Evolutionary conservation across 1,284 basidiomycete species (phyloP).

Genomic region (Microbotryum scabiosae): DNA sequence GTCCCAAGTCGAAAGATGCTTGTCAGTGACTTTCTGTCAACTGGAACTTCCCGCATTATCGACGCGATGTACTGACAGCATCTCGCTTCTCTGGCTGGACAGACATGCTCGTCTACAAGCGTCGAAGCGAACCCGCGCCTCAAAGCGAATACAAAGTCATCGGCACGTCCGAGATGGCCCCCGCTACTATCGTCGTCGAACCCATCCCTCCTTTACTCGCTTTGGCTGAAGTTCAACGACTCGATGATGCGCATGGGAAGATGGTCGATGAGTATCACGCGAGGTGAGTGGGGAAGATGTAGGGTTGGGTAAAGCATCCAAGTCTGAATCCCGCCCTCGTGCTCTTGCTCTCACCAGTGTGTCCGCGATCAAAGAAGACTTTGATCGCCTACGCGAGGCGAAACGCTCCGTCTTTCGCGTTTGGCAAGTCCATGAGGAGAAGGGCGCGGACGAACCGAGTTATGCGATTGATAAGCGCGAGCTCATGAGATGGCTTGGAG

Average conservation of each 20-base stretch:
- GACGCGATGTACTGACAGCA: too few relatives aligned
- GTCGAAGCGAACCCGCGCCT: slow-evolving; percentile 33
- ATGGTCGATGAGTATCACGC: slow-evolving; percentile 51
- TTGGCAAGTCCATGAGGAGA: slow-evolving; percentile 52
- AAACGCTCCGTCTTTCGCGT: slow-evolving; percentile 55
- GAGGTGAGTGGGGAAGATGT: slow-evolving; percentile 38
- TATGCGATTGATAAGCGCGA: slow-evolving; percentile 54
- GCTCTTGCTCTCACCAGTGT: neutral
- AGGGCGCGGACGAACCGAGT: slow-evolving; percentile 48
- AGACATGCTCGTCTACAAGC: slow-evolving; percentile 84
- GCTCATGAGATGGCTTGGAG: slow-evolving; percentile 53
- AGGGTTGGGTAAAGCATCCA: too few relatives aligned
- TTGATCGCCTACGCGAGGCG: slow-evolving; percentile 48
- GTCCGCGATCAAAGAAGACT: slow-evolving; percentile 37
- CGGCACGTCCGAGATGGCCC: neutral
- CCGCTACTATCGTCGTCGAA: neutral
- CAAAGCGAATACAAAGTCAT: neutral
- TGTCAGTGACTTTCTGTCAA: slow-evolving; percentile 7
- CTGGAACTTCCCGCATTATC: too few relatives aligned
- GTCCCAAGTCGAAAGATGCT: slow-evolving; percentile 25
- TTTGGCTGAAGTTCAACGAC: slow-evolving; percentile 47
- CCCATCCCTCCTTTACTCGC: slow-evolving; percentile 50
- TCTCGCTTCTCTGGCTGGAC: slow-evolving; percentile 33
- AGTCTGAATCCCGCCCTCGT: neutral
- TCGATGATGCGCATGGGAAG: slow-evolving; percentile 51